Evolutionary conservation across 2,329 filamentous ascomycete genomes (phyloP).

Genomic region (Acarospora socialis): DNA sequence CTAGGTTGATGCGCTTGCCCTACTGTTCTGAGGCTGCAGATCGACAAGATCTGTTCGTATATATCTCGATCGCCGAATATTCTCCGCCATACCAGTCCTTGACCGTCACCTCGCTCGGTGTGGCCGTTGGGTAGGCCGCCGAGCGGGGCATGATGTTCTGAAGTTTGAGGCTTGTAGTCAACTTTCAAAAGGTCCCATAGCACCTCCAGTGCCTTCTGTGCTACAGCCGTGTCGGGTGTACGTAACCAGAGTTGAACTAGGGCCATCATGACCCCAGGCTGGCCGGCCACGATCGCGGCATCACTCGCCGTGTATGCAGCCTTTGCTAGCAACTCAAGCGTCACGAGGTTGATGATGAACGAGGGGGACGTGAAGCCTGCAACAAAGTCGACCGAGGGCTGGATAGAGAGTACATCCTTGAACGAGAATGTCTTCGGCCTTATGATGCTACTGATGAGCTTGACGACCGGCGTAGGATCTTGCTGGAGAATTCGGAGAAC

Average conservation of each 20-base stretch:
- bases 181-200: slow-evolving; percentile 39
- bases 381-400: slow-evolving; percentile 38
- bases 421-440: slow-evolving; percentile 36
- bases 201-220: slow-evolving; percentile 38
- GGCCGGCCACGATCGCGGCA: slow-evolving; percentile 43
- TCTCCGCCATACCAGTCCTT: slow-evolving; percentile 46
- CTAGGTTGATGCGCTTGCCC: slow-evolving; percentile 26
- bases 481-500: slow-evolving; percentile 41
- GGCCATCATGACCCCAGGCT: slow-evolving; percentile 38
- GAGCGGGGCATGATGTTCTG: slow-evolving; percentile 13
- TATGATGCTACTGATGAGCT: slow-evolving; percentile 29
- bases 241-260: slow-evolving; percentile 46
- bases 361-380: slow-evolving; percentile 38
- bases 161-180: slow-evolving; percentile 26
- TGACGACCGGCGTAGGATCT: slow-evolving; percentile 41
- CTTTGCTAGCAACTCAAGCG: slow-evolving; percentile 42
- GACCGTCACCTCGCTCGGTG: slow-evolving; percentile 25
- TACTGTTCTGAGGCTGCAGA: slow-evolving; percentile 32
- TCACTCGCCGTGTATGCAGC: slow-evolving; percentile 37
- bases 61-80: slow-evolving; percentile 47
- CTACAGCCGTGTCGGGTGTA: slow-evolving; percentile 39
- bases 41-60: slow-evolving; percentile 41
- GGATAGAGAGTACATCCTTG: slow-evolving; percentile 32
- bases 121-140: slow-evolving; percentile 15
- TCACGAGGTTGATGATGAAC: slow-evolving; percentile 41